Evolutionary conservation across 768 basidiomycete species (phyloP).

Genomic region (Suillus placidus): DNA sequence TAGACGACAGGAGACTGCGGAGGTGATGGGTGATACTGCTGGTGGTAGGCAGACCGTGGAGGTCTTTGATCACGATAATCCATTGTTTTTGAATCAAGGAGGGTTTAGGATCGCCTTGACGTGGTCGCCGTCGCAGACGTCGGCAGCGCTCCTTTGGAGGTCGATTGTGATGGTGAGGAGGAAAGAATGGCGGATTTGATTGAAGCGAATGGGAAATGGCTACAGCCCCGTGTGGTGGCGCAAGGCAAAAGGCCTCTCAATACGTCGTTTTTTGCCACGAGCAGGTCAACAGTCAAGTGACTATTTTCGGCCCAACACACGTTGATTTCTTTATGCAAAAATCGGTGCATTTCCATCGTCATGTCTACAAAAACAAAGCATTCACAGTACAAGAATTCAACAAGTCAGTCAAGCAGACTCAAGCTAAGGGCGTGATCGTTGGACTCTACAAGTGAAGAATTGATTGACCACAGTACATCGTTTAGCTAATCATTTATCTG

Average conservation of each 20-base stretch:
- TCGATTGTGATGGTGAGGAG: conserved; percentile 1
- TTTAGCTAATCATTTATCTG: neutral
- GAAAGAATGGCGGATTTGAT: conserved; percentile 15
- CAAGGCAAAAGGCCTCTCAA: conserved; percentile 5
- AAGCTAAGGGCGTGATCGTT: neutral
- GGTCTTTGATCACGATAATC: conserved; percentile 48
- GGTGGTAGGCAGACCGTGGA: conserved; percentile 56
- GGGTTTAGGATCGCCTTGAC: neutral
- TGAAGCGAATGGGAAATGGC: conserved; percentile 4
- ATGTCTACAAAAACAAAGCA: conserved; percentile 5
- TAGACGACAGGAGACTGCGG: conserved; percentile 42
- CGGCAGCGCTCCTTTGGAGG: neutral
- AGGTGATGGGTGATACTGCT: conserved; percentile 42
- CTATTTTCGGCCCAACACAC: conserved; percentile 1
- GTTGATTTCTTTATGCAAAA: neutral
- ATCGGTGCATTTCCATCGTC: neutral
- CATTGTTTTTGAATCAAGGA: conserved; percentile 29
- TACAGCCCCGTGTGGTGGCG: conserved; percentile 1
- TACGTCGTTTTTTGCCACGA: conserved; percentile 9
- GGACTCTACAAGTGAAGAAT: neutral
- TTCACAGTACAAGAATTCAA: neutral
- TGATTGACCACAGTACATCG: neutral
- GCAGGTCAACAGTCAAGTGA: neutral
- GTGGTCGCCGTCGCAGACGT: neutral
- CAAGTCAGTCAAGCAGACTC: neutral